These are phyloP conservation scores for Geotrichum citri-aurantii DNA, from an alignment of 1,139 yeast genomes.

Conservation along the genomic window DNA sequence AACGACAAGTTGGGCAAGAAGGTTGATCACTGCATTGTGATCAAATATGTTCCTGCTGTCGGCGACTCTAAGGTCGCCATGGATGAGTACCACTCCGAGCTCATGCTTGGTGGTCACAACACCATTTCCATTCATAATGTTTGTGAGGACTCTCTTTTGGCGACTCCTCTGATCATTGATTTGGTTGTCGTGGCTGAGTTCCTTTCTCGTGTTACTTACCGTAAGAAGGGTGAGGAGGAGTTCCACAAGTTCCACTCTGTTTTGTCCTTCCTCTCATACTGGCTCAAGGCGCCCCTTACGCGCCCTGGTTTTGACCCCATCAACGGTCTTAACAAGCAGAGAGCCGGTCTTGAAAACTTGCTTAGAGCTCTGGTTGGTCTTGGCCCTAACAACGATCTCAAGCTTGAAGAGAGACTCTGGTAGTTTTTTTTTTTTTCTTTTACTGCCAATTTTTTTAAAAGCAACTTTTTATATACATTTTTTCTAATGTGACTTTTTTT, in stretches of 20 bases:
- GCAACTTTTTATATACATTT: neutral
- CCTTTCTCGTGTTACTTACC: slow-evolving; percentile 78
- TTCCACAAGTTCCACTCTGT: slow-evolving; percentile 77
- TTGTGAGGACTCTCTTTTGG: slow-evolving; percentile 92
- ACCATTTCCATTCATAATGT: slow-evolving; percentile 90
- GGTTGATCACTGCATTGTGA: slow-evolving; percentile 92
- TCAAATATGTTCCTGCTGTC: slow-evolving; percentile 89
- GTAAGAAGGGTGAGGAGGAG: slow-evolving; percentile 44
- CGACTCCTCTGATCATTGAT: slow-evolving; percentile 91
- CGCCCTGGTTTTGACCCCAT: slow-evolving; percentile 88
- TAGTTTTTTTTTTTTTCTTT: slow-evolving; percentile 23
- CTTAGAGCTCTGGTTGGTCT: slow-evolving; percentile 85
- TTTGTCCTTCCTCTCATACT: slow-evolving; percentile 80
- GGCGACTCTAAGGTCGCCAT: slow-evolving; percentile 97
- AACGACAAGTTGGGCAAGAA: slow-evolving; percentile 71
- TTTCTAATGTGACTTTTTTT: slow-evolving; percentile 11
- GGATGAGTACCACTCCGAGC: slow-evolving; percentile 96
- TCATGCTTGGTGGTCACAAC: slow-evolving; percentile 97
- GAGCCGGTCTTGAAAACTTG: slow-evolving; percentile 86
- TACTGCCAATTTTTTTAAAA: slow-evolving; percentile 2
- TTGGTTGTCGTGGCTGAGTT: slow-evolving; percentile 86
- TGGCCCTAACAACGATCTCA: slow-evolving; percentile 83
- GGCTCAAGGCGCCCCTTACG: slow-evolving; percentile 95
- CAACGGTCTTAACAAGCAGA: slow-evolving; percentile 92
- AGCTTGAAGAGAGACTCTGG: slow-evolving; percentile 83